Conservation (phyloP, 73 alveolate genomes). For the Paramecium pentaurelia region DNA sequence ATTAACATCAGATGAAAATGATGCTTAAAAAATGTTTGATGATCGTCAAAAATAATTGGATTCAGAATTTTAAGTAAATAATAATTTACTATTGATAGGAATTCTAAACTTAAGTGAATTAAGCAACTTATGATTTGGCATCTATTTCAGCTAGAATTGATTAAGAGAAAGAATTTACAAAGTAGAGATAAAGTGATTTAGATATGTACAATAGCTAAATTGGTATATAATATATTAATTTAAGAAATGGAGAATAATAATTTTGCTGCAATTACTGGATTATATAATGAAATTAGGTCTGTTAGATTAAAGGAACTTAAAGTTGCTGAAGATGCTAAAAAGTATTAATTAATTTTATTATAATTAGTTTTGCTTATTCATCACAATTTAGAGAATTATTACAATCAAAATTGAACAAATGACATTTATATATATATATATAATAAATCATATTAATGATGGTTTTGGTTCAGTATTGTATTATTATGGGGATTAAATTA, state of each 20-base stretch:
- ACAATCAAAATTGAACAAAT: neutral
- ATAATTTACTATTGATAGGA: neutral
- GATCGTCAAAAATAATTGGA: neutral
- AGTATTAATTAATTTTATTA: neutral
- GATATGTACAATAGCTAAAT: neutral
- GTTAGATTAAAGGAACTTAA: neutral
- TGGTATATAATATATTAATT: neutral
- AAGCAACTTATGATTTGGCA: slow-evolving; percentile 31
- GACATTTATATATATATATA: neutral
- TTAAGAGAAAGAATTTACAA: neutral
- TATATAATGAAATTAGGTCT: neutral
- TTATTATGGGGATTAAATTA: neutral
- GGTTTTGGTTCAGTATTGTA: neutral
- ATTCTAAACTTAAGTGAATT: neutral
- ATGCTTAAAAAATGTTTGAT: slow-evolving; percentile 31
- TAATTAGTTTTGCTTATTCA: neutral
- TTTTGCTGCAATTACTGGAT: slow-evolving; percentile 18
- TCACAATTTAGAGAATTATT: neutral
- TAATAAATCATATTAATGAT: neutral
- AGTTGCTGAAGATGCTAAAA: slow-evolving; percentile 31
- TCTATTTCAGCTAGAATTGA: slow-evolving; percentile 27
- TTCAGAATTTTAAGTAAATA: neutral
- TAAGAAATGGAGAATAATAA: slow-evolving; percentile 3
- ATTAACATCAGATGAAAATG: neutral
- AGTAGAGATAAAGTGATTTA: neutral